A percentile compares a stretch with the other conserved stretches of the same genome.
Evolutionary conservation across 1,139 yeast species (phyloP).

Genomic region (Suhomyces terraborum): DNA sequence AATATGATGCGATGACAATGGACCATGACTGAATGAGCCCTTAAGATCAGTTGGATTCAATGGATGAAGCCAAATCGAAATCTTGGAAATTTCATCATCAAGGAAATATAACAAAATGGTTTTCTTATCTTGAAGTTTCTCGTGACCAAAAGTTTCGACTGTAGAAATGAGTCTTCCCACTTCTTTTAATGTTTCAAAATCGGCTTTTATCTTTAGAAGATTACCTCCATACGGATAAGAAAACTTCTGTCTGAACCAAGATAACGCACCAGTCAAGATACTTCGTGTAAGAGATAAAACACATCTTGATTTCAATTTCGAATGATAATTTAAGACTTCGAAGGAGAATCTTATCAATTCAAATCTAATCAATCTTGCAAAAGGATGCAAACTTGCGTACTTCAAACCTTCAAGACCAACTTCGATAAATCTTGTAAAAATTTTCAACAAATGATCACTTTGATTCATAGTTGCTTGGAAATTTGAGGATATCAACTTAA

Average conservation of each 20-base stretch:
- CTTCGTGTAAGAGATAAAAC: constrained; percentile 48
- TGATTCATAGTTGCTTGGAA: constrained; percentile 80
- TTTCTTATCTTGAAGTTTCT: constrained; percentile 45
- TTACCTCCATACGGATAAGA: constrained; percentile 88
- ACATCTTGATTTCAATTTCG: constrained; percentile 49
- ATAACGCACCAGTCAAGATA: constrained; percentile 65
- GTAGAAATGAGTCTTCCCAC: constrained; percentile 42
- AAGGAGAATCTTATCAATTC: constrained; percentile 72
- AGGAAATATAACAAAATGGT: constrained; percentile 60
- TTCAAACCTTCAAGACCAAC: constrained; percentile 58
- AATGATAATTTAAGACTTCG: constrained; percentile 62
- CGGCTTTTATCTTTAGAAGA: constrained; percentile 68
- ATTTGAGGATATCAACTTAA: constrained; percentile 72
- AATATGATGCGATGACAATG: constrained; percentile 39
- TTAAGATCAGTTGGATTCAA: constrained; percentile 48
- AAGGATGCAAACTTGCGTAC: constrained; percentile 78
- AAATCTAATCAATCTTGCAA: constrained; percentile 71
- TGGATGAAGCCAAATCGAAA: constrained; percentile 81
- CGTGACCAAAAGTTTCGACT: constrained; percentile 26
- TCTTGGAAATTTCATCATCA: constrained; percentile 71
- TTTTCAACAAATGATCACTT: constrained; percentile 67
- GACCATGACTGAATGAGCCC: constrained; percentile 38
- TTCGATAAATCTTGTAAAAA: constrained; percentile 64
- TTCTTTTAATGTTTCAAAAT: constrained; percentile 57
- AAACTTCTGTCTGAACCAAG: constrained; percentile 72